Base-by-base conservation (phyloP, 345 rosid genomes). In the Draba incana region DNA sequence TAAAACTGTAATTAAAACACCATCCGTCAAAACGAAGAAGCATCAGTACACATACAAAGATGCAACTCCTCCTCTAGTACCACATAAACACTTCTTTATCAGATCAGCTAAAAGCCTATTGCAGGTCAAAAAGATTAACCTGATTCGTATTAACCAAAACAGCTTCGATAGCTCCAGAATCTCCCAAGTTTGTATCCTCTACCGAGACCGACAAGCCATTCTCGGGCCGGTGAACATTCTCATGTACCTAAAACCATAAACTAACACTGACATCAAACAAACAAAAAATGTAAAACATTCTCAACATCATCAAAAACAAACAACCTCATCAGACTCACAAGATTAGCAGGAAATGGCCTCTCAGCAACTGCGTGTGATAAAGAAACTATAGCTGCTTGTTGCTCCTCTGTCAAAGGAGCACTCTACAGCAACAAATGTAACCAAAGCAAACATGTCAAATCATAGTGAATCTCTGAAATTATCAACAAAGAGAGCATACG, bases 141-240 rank as follows among this genome's bases (percentile, higher is more conserved):
- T 87, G 89, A 83, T 87, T 88, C 8, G 97, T 84, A 64, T 88
- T 94, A 80, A 87, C 88, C 78, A 91, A 78, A 78, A 91, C 94
- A 44, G 88, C 85, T 72, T 91, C 92, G 37, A 83, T 80, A 8
- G 86, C 84, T 57, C 85, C 88, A 52, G 92, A 70, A 49, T 87
- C 85, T n/a, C 89, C 83, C 15, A 82, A 62, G 28, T 64, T 41
- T 4, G 71, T 68, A 33, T 80, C 88, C 72, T 83, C 80, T 2
- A 79, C 64, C 13, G 84, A 65, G 57, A 81, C 83, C 15, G 90
- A 71, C 74, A 88, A 68, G 43, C 87, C 85, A 63, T 76, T 86
- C n/a, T 90, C 92, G 28, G 83, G 84, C 4, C 83, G 84, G 1
- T 72, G 69, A 57, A 69, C 71, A 67, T 82, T 82, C 77, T 86